Percentiles rank a stretch among this genome's conserved stretches.
phyloP scores from a whole-genome alignment of 2,329 filamentous ascomycete genomes.

The Sclerotinia subarctica region DNA sequence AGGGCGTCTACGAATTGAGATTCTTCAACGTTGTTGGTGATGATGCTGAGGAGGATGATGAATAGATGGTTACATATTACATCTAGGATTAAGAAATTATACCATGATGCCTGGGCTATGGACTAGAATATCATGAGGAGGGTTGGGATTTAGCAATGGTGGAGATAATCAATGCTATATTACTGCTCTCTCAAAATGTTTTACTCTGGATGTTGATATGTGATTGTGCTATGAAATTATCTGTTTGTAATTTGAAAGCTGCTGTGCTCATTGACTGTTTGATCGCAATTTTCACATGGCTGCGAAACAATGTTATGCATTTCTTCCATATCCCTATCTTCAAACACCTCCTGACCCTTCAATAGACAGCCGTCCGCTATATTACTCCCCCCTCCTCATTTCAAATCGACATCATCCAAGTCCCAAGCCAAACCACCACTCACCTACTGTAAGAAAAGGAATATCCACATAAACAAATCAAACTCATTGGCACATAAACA shows the following conservation, averaged over 20 bases:
- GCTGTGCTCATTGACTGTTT: not conserved
- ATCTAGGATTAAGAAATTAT: conserved; percentile 16
- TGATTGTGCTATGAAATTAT: not conserved
- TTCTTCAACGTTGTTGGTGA: conserved; percentile 99
- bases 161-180: conserved; percentile 9
- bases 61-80: conserved; percentile 59
- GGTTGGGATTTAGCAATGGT: conserved; percentile 7
- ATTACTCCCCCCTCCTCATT: too few relatives aligned
- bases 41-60: conserved; percentile 95
- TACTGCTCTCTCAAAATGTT: not conserved
- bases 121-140: conserved; percentile 14
- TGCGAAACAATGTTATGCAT: too few relatives aligned
- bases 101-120: conserved; percentile 14
- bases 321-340: too few relatives aligned
- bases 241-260: not conserved
- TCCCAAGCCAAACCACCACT: too few relatives aligned
- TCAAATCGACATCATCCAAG: too few relatives aligned
- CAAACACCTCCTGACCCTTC: too few relatives aligned
- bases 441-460: too few relatives aligned
- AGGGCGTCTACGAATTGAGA: conserved; percentile 98
- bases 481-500: too few relatives aligned
- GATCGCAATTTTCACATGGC: not conserved
- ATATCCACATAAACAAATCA: too few relatives aligned
- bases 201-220: not conserved
- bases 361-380: too few relatives aligned